A percentile compares a stretch with the other conserved stretches of the same genome.
phyloP scores from a whole-genome alignment of 139 green algal species.

The Choricystis sp. region DNA sequence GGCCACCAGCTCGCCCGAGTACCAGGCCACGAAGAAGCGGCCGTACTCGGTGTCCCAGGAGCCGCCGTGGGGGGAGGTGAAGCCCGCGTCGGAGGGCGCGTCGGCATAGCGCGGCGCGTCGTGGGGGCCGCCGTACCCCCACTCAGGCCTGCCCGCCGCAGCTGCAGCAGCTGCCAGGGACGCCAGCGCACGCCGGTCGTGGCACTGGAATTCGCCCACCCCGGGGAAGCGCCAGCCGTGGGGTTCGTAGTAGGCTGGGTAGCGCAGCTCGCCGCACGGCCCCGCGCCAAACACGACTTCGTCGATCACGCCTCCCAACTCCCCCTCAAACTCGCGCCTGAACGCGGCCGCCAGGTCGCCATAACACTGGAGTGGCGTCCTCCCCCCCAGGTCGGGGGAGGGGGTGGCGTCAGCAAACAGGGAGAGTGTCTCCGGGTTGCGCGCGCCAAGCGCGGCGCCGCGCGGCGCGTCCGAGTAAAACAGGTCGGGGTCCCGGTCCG shows the following conservation, averaged over 20 bases:
- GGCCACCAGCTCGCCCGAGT: conserved; percentile 22
- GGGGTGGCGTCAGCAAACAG: conserved; percentile 63
- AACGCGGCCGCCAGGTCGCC: conserved; percentile 70
- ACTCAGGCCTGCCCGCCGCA: conserved; percentile 29
- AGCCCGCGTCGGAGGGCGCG: conserved; percentile 30
- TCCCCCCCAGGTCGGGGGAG: conserved; percentile 28
- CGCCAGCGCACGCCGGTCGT: conserved; percentile 31
- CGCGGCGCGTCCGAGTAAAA: conserved; percentile 68
- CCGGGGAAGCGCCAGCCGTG: conserved; percentile 74
- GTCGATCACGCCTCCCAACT: conserved; percentile 37
- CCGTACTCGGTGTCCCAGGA: conserved; percentile 56
- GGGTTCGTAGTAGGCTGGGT: conserved; percentile 53
- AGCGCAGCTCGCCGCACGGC: conserved; percentile 45
- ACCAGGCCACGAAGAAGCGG: conserved; percentile 41
- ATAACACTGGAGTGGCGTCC: conserved; percentile 61
- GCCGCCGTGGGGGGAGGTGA: conserved; percentile 37
- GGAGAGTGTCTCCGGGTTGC: conserved; percentile 68
- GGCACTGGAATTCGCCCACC: conserved; percentile 68
- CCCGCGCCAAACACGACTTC: conserved; percentile 61
- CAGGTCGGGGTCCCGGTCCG: conserved; percentile 60
- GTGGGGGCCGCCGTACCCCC: conserved; percentile 32
- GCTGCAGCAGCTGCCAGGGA: conserved; percentile 22
- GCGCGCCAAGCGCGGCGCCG: conserved; percentile 15
- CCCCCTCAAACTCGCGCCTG: conserved; percentile 32
- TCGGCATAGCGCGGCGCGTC: conserved; percentile 38